Evolutionary conservation across 1,284 basidiomycete genomes (phyloP).

Genomic region (Microbotryomycetes sp.): DNA sequence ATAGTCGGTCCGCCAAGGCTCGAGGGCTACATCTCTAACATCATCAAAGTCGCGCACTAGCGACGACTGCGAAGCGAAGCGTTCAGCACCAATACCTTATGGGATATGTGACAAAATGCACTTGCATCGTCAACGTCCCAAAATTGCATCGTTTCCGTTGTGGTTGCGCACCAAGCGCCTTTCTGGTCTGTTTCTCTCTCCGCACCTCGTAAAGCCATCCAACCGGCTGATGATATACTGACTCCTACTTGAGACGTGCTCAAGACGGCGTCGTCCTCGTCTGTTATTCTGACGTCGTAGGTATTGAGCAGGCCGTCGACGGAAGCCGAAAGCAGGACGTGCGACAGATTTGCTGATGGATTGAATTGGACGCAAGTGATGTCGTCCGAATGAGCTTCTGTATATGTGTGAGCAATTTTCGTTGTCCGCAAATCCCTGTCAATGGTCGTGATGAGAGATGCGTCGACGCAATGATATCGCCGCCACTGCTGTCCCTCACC

Average conservation of each 20-base stretch:
- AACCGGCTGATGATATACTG: conserved; percentile 25
- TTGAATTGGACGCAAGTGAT: conserved; percentile 46
- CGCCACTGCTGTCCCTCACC: too few species aligned
- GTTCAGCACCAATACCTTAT: not conserved
- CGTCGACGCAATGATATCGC: not conserved
- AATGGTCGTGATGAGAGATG: not conserved
- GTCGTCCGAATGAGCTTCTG: conserved; percentile 48
- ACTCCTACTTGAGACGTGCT: conserved; percentile 33
- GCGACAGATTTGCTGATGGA: conserved; percentile 38
- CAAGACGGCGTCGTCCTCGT: conserved; percentile 47
- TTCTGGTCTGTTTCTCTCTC: conserved; percentile 8
- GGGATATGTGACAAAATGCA: too few species aligned
- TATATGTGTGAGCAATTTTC: conserved; percentile 42
- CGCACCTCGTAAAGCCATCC: conserved; percentile 25
- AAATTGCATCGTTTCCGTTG: conserved; percentile 33
- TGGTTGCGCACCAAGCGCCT: conserved; percentile 31
- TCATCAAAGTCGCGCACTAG: conserved; percentile 25
- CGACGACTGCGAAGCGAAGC: conserved; percentile 12
- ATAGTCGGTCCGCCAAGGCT: conserved; percentile 32
- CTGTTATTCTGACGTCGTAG: conserved; percentile 42
- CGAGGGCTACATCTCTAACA: conserved; percentile 27
- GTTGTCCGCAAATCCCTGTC: conserved; percentile 42
- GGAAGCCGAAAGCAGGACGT: conserved; percentile 44
- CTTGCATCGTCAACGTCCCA: conserved; percentile 32
- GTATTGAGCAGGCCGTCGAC: conserved; percentile 47